Evolutionary conservation across 208 protist genomes (phyloP).

Genomic region (Trypanosoma mega): DNA sequence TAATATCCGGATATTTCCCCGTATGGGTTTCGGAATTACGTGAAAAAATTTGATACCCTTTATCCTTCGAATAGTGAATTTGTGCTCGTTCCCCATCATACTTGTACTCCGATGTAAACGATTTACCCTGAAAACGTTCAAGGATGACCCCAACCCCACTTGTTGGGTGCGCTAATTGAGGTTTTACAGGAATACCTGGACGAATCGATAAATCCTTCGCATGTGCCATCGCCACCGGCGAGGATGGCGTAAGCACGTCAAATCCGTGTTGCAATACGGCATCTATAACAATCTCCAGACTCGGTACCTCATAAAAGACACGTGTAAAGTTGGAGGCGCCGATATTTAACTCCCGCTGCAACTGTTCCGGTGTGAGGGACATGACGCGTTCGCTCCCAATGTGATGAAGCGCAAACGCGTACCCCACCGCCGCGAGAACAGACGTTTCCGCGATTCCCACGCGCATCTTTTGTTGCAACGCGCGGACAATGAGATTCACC

Average conservation of each 20-base stretch:
- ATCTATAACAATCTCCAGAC: constrained; percentile 74
- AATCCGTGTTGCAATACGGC: constrained; percentile 75
- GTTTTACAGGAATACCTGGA: constrained; percentile 95
- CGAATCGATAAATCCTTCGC: constrained; percentile 67
- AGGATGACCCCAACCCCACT: constrained; percentile 91
- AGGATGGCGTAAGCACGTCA: constrained; percentile 64
- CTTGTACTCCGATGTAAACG: constrained; percentile 99
- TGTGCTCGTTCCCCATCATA: constrained; percentile 99
- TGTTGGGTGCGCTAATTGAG: constrained; percentile 99
- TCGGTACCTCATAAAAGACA: constrained; percentile 84
- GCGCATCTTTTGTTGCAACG: constrained; percentile 97
- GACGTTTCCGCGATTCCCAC: constrained; percentile 97
- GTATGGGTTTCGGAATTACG: constrained; percentile 98
- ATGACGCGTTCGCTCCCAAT: constrained; percentile 35
- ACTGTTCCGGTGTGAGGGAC: constrained; percentile 41
- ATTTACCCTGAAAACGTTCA: constrained; percentile 71
- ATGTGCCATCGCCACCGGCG: constrained; percentile 34
- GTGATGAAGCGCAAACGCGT: constrained; percentile 89
- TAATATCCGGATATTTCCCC: constrained; percentile 98
- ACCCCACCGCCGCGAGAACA: constrained; percentile 93
- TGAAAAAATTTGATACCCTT: constrained; percentile 95
- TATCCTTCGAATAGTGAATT: constrained; percentile 85
- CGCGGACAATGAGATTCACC: constrained; percentile 95
- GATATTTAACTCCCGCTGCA: constrained; percentile 71
- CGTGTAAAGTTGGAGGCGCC: constrained; percentile 54